These are phyloP conservation scores for Echinochloa phyllopogon DNA, from an alignment of 176 grass and related monocot species.

Conservation along the genomic window DNA sequence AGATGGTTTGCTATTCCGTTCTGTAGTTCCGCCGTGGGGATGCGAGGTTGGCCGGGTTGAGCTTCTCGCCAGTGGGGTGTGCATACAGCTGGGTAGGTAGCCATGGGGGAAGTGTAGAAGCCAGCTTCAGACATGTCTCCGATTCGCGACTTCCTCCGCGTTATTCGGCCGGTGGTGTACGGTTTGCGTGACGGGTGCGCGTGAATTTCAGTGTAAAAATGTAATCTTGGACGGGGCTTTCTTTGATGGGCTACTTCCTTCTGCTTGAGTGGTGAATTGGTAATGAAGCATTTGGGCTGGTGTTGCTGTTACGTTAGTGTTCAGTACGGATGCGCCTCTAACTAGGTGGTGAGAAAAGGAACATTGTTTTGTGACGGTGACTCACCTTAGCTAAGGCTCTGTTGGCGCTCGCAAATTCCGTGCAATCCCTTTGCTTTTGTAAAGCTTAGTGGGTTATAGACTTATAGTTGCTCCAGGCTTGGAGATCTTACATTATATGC, in stretches of 20 bases:
- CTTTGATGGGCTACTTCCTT: not conserved
- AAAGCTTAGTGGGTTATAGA: not conserved
- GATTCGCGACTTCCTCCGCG: slow-evolving; percentile 8
- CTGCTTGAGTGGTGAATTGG: not conserved
- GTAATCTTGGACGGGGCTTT: not conserved
- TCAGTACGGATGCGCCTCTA: not conserved
- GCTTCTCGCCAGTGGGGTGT: not conserved
- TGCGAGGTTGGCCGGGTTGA: not conserved
- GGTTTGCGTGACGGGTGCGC: not conserved
- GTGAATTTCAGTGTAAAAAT: not conserved
- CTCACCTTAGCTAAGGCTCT: not conserved
- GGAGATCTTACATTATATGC: not conserved
- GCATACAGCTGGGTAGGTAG: not conserved
- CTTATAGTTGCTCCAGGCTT: not conserved
- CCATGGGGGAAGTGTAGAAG: not conserved
- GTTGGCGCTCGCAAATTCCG: not conserved
- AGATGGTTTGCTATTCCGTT: not conserved
- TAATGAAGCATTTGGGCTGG: not conserved
- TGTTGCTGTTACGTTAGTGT: not conserved
- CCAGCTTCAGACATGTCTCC: not conserved
- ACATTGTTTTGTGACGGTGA: not conserved
- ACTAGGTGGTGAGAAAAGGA: not conserved
- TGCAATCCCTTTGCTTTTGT: not conserved
- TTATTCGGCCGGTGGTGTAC: not conserved
- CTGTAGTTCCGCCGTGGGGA: not conserved